These are phyloP conservation scores for Cadophora malorum DNA, from an alignment of 2,329 filamentous ascomycete genomes.

Conservation along the genomic window DNA sequence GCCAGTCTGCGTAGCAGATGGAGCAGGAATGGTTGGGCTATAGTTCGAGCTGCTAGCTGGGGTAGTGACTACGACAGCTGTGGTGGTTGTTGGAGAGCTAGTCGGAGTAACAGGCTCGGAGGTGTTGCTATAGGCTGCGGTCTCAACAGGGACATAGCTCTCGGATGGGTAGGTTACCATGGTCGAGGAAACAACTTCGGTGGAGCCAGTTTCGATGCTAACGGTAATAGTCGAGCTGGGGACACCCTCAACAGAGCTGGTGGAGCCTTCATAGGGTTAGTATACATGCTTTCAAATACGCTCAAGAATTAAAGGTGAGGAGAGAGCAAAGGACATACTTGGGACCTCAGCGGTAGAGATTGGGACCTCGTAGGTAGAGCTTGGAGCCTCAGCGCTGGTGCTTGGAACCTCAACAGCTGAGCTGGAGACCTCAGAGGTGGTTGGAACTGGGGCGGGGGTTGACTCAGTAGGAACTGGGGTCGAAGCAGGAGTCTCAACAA, in stretches of 20 bases:
- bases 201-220: constrained; percentile 11
- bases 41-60: constrained; percentile 4
- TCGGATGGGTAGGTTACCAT: neutral
- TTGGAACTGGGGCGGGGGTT: constrained; percentile 6
- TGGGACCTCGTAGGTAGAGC: constrained; percentile 4
- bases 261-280: neutral
- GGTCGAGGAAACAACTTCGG: constrained; percentile 7
- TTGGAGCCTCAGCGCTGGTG: constrained; percentile 7
- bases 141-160: constrained; percentile 17
- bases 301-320: too few relatives aligned
- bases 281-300: neutral
- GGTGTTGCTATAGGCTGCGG: constrained; percentile 16
- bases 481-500: constrained; percentile 18
- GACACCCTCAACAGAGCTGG: constrained; percentile 13
- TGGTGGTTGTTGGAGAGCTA: constrained; percentile 14
- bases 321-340: neutral
- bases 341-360: constrained; percentile 17
- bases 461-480: neutral
- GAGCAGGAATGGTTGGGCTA: constrained; percentile 20
- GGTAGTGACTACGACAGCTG: constrained; percentile 3
- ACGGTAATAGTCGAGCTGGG: neutral
- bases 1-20: constrained; percentile 16
- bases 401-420: constrained; percentile 20
- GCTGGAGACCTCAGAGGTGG: constrained; percentile 14
- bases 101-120: constrained; percentile 17